A percentile compares a stretch with the other conserved stretches of the same genome.
These are phyloP conservation scores for Russula abietina DNA, from an alignment of 768 basidiomycete species.

Conservation along the genomic window DNA sequence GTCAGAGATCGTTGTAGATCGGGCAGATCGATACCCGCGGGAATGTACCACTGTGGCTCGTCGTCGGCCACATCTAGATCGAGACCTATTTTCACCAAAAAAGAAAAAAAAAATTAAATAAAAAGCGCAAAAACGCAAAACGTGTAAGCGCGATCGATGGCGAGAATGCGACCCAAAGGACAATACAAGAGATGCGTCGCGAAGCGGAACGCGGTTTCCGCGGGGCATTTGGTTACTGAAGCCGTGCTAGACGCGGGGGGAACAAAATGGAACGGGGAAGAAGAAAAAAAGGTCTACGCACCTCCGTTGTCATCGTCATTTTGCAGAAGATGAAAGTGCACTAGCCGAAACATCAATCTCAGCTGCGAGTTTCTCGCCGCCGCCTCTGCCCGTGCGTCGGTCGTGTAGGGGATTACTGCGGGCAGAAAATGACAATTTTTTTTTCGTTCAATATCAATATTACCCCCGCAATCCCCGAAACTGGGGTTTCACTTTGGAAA, in stretches of 20 bases:
- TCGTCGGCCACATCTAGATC: constrained; percentile 52
- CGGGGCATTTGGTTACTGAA: constrained; percentile 1
- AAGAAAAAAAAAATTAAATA: not conserved
- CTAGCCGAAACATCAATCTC: constrained; percentile 78
- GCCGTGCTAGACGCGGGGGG: not conserved
- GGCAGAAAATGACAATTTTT: not conserved
- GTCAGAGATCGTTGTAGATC: constrained; percentile 63
- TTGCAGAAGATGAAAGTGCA: constrained; percentile 60
- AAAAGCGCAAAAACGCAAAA: constrained; percentile 1
- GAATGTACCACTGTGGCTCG: constrained; percentile 82
- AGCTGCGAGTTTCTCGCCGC: constrained; percentile 72
- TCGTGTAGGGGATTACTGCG: constrained; percentile 69
- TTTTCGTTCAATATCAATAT: too few relatives aligned
- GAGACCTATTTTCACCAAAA: not conserved
- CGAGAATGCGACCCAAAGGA: not conserved
- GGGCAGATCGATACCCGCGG: constrained; percentile 58
- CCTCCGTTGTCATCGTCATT: constrained; percentile 39
- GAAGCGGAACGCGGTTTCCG: constrained; percentile 11
- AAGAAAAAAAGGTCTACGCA: constrained; percentile 33
- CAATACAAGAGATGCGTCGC: not conserved
- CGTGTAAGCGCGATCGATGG: not conserved
- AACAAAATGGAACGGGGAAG: not conserved
- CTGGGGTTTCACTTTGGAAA: not conserved
- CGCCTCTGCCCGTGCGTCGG: constrained; percentile 68
- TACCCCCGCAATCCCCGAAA: not conserved